Evolutionary conservation across 805 yeast genomes (phyloP).

Genomic region (Starmerella stellata): DNA sequence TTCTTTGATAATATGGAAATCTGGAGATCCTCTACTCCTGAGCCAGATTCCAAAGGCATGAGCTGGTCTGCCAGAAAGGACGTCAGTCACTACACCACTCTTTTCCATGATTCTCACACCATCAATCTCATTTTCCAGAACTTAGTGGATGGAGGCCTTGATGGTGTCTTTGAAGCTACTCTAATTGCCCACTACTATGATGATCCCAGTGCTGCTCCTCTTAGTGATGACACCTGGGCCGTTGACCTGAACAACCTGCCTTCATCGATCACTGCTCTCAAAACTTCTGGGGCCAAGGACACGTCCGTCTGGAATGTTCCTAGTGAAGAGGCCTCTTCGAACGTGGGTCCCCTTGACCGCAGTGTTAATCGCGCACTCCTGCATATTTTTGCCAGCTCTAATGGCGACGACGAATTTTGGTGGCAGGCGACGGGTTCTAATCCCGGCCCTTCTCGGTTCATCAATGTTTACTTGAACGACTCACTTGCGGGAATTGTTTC

Average conservation of each 20-base stretch:
- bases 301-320: slow-evolving; percentile 13
- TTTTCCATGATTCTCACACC: slow-evolving; percentile 28
- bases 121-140: slow-evolving; percentile 37
- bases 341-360: slow-evolving; percentile 10
- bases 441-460: slow-evolving; percentile 28
- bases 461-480: slow-evolving; percentile 45
- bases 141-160: slow-evolving; percentile 30
- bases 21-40: slow-evolving; percentile 77
- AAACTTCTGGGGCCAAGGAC: slow-evolving; percentile 1
- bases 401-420: slow-evolving; percentile 73
- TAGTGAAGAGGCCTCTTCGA: slow-evolving; percentile 8
- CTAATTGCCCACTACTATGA: slow-evolving; percentile 35
- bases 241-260: slow-evolving; percentile 10
- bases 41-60: slow-evolving; percentile 40
- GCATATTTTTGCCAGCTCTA: slow-evolving; percentile 52
- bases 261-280: slow-evolving; percentile 6
- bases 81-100: slow-evolving; percentile 35
- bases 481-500: slow-evolving; percentile 39
- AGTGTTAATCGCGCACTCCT: slow-evolving; percentile 29
- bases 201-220: slow-evolving; percentile 2
- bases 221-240: slow-evolving; percentile 14
- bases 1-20: slow-evolving; percentile 37
- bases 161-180: slow-evolving; percentile 42
- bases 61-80: slow-evolving; percentile 47
- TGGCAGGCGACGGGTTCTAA: slow-evolving; percentile 26